phyloP scores from a whole-genome alignment of 805 yeast species.

The Saccharomycopsis fibuligera region DNA sequence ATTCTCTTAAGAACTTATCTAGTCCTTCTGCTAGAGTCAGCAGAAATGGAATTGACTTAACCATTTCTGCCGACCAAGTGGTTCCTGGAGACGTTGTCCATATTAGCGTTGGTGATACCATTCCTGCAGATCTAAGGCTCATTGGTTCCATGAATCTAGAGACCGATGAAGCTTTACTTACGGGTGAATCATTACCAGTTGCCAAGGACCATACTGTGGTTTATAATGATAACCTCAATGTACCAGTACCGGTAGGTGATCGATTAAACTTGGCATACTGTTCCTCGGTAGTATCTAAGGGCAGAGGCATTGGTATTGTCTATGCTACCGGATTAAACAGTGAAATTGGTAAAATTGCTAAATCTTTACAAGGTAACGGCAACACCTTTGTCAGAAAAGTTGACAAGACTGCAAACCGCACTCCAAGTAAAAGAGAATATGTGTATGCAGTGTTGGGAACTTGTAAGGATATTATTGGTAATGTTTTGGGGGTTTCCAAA shows the following conservation, averaged over 20 bases:
- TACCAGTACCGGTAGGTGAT: slow-evolving; percentile 63
- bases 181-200: slow-evolving; percentile 86
- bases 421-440: slow-evolving; percentile 38
- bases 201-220: slow-evolving; percentile 44
- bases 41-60: slow-evolving; percentile 52
- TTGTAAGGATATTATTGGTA: slow-evolving; percentile 49
- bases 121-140: slow-evolving; percentile 88
- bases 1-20: slow-evolving; percentile 56
- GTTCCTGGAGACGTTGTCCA: slow-evolving; percentile 76
- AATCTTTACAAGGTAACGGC: slow-evolving; percentile 42
- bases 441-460: slow-evolving; percentile 41
- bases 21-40: slow-evolving; percentile 67
- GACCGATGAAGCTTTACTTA: slow-evolving; percentile 80
- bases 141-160: slow-evolving; percentile 76
- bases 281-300: slow-evolving; percentile 65
- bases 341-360: slow-evolving; percentile 71
- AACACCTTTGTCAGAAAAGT: slow-evolving; percentile 35
- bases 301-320: slow-evolving; percentile 66
- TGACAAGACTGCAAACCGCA: slow-evolving; percentile 37
- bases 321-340: slow-evolving; percentile 63
- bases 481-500: slow-evolving; percentile 64
- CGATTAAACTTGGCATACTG: slow-evolving; percentile 65
- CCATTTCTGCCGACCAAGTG: slow-evolving; percentile 55
- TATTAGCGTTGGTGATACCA: slow-evolving; percentile 76
- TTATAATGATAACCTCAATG: slow-evolving; percentile 30